Base-by-base conservation (phyloP, 805 yeast genomes). In the Grigorovia transvaalensis region DNA sequence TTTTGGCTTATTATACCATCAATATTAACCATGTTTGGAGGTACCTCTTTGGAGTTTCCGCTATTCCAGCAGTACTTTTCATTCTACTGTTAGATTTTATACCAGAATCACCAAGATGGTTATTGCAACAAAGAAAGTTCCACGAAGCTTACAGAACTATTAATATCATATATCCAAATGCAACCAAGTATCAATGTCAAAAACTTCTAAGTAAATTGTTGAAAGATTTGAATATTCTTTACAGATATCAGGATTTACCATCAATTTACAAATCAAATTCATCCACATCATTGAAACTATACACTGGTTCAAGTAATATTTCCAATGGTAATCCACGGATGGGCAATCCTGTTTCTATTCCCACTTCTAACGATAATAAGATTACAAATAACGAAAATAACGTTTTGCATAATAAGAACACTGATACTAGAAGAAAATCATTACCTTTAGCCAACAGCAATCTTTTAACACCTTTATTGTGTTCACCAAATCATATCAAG, bases 51-150 rank as follows among this genome's bases (percentile, higher is more conserved):
- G 61, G 65, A n/a, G 38, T 68, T 9, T 66, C 74, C n/a, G 69
- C 68, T 7, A 42, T 75, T 2, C 78, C 77, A 5, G 76, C 80
- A 3, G 51, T 71, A 2, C 19, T 72, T 5, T 71, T 75, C 46
- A 54, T 74, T 9, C 40, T 66, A 2, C 51, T 67, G 13, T 64
- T 71, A 6, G 70, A 69, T 53, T 65, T 71, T 58, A 75, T 80
- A 66, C 80, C 80, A 2, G 81, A 77, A 56, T 71, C 78, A 4
- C 80, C 81, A 7, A 59, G 80, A 47, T 75, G 69, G 67, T 61
- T 73, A 27, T 65, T 75, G 1, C 57, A 69, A 20, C 60, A 64
- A 9, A 67, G 67, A 5, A 57, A 65, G 20, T 53, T 64, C 15
- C 59, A 66, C 1, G 59, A 60, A 19, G 76, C 79, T 3, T 71